Base-by-base conservation (phyloP, 192 early-diverging fungal genomes). In the Podila epigama region DNA sequence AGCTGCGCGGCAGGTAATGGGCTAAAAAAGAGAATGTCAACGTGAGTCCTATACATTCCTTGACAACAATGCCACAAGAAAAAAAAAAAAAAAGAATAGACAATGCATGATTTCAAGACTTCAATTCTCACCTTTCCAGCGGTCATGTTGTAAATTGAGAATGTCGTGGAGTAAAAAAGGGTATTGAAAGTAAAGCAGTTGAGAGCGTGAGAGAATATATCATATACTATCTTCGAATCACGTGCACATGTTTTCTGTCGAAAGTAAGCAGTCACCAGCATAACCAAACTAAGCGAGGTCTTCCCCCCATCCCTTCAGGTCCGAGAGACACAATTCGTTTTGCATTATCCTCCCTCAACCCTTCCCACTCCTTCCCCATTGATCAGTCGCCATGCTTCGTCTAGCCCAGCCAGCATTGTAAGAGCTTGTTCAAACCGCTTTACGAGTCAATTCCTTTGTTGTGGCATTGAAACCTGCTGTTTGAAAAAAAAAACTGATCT, bases 1-100 rank as follows among this genome's bases (percentile, higher is more conserved):
- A 20, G 97, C 97, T 57, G 97, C 97, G 73, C 91, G 91, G 85
- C 97, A 94, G 55, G 84, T 91, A 58, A 94, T 94, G 64, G 70
- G 39, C 80, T 81, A 71, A 31, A 35, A 13, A 39, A 20, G 35
- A 28, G 13, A n/a, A 36, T 6, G 41, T 56, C 27, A 44, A 32
- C 7, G 15, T 4, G 41, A 37, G 29, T 22, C 63, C n/a, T n/a
- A n/a, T n/a, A n/a, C n/a, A n/a, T n/a, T n/a, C n/a, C n/a, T n/a
- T n/a, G n/a, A n/a, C n/a, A n/a, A n/a, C n/a, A n/a, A n/a, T n/a
- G n/a, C n/a, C n/a, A n/a, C n/a, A n/a, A n/a, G n/a, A n/a, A n/a
- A n/a, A n/a, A n/a, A n/a, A n/a, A 48, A 40, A 16, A 6, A 59
- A 25, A 40, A 39, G 18, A 48, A 37, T 39, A 22, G 25, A 32